Percentiles rank a stretch among this genome's conserved stretches.
phyloP scores from a whole-genome alignment of 306 rosid species.

The Rubus parviflorus region DNA sequence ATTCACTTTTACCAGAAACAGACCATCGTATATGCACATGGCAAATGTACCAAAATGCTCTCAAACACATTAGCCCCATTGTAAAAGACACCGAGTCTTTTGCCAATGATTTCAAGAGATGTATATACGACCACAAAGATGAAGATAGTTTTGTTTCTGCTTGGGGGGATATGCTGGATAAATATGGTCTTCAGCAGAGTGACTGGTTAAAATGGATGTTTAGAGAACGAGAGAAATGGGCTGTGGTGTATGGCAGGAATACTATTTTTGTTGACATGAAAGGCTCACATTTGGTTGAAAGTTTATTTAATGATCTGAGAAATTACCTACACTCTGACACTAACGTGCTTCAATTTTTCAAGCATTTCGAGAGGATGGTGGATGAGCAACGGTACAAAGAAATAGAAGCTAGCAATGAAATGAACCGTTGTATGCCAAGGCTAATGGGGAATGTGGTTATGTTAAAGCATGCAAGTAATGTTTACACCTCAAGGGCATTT shows the following conservation, averaged over 20 bases:
- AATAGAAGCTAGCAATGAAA: constrained; percentile 58
- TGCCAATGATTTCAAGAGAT: constrained; percentile 50
- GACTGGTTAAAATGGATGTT: constrained; percentile 77
- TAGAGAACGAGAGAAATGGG: constrained; percentile 65
- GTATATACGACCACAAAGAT: constrained; percentile 53
- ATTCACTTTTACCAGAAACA: constrained; percentile 49
- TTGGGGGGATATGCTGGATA: constrained; percentile 58
- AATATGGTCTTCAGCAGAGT: constrained; percentile 50
- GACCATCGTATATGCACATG: constrained; percentile 46
- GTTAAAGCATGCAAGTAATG: constrained; percentile 49
- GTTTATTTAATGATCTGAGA: constrained; percentile 43
- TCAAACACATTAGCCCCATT: constrained; percentile 48
- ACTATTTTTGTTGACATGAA: constrained; percentile 50
- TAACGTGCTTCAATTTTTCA: constrained; percentile 50
- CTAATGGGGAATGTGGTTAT: constrained; percentile 57
- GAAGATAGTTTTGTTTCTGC: constrained; percentile 51
- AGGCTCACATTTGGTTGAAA: constrained; percentile 56
- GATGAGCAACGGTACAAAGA: constrained; percentile 57
- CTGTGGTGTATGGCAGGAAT: constrained; percentile 50
- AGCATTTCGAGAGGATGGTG: constrained; percentile 52
- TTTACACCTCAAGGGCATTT: constrained; percentile 63
- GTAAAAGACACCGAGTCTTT: constrained; percentile 48
- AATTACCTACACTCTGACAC: constrained; percentile 38
- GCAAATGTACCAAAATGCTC: constrained; percentile 59
- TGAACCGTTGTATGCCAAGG: constrained; percentile 48